A percentile compares a stretch with the other conserved stretches of the same genome.
Conservation (phyloP, 306 rosid genomes). For the Rosa rugosa region DNA sequence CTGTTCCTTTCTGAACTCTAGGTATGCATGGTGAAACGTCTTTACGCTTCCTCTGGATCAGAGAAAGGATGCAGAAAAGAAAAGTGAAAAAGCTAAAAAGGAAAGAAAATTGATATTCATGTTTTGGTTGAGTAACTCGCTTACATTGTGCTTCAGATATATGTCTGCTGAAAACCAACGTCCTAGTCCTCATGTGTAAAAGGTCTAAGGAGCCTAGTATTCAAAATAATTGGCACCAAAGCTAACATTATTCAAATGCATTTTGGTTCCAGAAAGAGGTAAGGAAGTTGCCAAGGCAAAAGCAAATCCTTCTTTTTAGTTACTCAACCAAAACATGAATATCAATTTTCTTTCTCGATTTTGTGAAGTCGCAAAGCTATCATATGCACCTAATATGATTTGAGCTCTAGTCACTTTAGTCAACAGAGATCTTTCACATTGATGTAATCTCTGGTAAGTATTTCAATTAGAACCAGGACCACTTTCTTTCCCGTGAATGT, state of each 20-base stretch:
- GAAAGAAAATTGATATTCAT: constrained; percentile 47
- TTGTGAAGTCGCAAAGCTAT: not conserved
- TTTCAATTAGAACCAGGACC: not conserved
- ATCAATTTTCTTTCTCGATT: no score
- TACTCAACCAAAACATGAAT: no score
- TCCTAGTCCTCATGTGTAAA: no score
- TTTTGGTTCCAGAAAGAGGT: no score
- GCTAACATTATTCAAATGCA: no score
- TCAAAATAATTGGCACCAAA: no score
- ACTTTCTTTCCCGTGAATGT: constrained; percentile 5
- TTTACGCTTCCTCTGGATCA: constrained; percentile 65
- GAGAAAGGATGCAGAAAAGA: constrained; percentile 34
- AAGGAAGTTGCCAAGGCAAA: no score
- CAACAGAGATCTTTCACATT: constrained; percentile 6
- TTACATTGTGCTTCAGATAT: no score
- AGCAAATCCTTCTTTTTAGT: no score
- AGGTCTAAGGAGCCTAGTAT: no score
- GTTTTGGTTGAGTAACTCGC: constrained; percentile 37
- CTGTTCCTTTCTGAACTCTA: not conserved
- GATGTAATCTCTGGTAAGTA: not conserved
- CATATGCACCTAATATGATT: not conserved
- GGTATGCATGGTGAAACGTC: constrained; percentile 14
- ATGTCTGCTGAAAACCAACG: no score
- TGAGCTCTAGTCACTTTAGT: not conserved
- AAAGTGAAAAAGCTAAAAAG: constrained; percentile 33